Evolutionary conservation across 768 basidiomycete species (phyloP).

Genomic region (Suillus hirtellus): DNA sequence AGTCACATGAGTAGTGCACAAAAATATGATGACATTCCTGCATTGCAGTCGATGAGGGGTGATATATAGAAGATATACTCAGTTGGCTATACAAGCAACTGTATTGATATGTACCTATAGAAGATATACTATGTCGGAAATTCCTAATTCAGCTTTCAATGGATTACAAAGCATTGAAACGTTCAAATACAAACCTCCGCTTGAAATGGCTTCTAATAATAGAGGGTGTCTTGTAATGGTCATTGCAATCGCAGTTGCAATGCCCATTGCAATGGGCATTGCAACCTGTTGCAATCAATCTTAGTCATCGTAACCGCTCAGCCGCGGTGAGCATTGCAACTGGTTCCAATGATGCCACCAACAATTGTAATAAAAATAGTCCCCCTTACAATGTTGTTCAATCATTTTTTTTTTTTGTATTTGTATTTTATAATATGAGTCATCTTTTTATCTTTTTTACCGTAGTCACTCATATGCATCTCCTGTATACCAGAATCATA

Average conservation of each 20-base stretch:
- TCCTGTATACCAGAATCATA: too few species aligned
- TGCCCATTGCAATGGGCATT: not conserved
- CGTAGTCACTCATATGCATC: too few species aligned
- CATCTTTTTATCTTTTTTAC: too few species aligned
- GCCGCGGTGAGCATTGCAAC: not conserved
- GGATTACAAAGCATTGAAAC: not conserved
- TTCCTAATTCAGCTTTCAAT: constrained; percentile 2
- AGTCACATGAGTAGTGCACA: too few species aligned
- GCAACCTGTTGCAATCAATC: not conserved
- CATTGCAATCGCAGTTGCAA: not conserved
- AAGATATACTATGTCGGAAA: not conserved
- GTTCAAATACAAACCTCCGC: not conserved
- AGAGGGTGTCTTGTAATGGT: not conserved
- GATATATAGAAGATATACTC: too few species aligned
- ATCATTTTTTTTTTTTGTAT: not conserved
- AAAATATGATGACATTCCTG: too few species aligned
- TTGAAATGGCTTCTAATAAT: not conserved
- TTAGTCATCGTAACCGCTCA: not conserved
- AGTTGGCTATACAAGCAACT: too few species aligned
- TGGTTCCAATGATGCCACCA: not conserved
- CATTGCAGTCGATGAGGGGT: too few species aligned
- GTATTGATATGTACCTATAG: too few species aligned
- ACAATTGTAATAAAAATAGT: not conserved
- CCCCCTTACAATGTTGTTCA: not conserved
- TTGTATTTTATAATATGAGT: too few species aligned